Percentiles rank a stretch among this genome's conserved stretches.
Evolutionary conservation across 148 eudicot species (phyloP).

Genomic region (Persicaria tinctoria): DNA sequence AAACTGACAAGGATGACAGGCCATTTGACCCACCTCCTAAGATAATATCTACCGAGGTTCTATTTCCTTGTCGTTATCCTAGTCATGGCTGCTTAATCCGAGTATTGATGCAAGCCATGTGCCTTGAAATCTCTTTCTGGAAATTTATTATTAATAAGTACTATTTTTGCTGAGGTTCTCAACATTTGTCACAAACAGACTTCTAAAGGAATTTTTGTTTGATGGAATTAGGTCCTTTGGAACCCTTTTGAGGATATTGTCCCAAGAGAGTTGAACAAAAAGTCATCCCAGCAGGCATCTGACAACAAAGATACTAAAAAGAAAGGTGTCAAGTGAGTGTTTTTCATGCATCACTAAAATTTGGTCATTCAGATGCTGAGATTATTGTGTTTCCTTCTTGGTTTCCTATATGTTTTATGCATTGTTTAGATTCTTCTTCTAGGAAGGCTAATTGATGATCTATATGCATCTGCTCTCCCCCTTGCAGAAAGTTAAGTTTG

Average conservation of each 20-base stretch:
- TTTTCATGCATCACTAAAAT: constrained; percentile 5
- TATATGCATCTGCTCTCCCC: neutral
- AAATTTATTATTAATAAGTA: neutral
- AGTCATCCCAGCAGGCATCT: constrained; percentile 25
- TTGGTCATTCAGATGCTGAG: neutral
- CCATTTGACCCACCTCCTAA: constrained; percentile 87
- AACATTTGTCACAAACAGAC: neutral
- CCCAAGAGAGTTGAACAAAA: constrained; percentile 48
- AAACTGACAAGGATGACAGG: constrained; percentile 74
- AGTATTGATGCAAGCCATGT: neutral
- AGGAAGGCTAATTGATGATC: neutral
- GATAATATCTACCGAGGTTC: constrained; percentile 67
- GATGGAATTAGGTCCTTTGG: constrained; percentile 70
- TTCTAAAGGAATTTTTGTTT: constrained; percentile 14
- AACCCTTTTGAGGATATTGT: constrained; percentile 94
- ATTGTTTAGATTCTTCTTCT: constrained; percentile 1
- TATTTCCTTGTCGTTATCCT: constrained; percentile 10
- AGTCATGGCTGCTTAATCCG: neutral
- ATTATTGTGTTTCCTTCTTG: neutral
- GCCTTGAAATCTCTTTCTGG: neutral
- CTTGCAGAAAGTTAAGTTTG: constrained; percentile 74
- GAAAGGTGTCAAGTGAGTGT: constrained; percentile 77
- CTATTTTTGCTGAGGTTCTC: neutral
- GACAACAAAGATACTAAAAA: constrained; percentile 53
- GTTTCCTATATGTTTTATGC: neutral